These are phyloP conservation scores for Scutellaria barbata DNA, from an alignment of 257 asterid species.

Conservation along the genomic window DNA sequence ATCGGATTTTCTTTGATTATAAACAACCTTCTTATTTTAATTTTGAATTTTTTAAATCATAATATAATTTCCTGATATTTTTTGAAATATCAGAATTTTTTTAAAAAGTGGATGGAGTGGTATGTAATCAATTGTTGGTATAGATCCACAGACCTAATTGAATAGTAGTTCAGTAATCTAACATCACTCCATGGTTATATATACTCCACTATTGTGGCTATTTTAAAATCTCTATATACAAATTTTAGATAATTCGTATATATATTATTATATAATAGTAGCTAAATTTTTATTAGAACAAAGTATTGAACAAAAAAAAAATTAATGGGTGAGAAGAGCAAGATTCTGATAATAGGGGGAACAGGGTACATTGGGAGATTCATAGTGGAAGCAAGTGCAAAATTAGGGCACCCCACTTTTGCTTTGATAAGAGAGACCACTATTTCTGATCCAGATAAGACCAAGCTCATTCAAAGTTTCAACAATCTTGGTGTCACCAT, in stretches of 20 bases:
- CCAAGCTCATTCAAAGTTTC: constrained; percentile 54
- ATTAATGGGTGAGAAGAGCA: constrained; percentile 67
- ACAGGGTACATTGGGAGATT: constrained; percentile 76
- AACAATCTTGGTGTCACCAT: constrained; percentile 58
- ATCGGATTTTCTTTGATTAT: no score
- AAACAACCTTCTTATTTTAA: no score
- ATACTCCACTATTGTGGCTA: background rate
- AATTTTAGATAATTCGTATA: no score
- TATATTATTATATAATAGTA: no score
- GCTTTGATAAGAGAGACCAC: constrained; percentile 62
- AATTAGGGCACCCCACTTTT: constrained; percentile 71
- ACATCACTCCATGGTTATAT: background rate
- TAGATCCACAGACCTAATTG: background rate
- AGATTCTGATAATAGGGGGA: constrained; percentile 77
- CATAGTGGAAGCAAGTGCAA: constrained; percentile 69
- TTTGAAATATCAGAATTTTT: no score
- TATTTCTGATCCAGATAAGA: constrained; percentile 57
- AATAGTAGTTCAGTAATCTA: background rate
- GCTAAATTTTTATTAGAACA: background rate
- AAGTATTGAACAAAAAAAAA: background rate
- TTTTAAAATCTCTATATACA: no score
- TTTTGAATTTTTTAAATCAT: background rate
- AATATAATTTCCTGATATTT: no score
- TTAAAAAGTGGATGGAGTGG: no score
- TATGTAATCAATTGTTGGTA: background rate